Percentiles rank a stretch among this genome's conserved stretches.
These are phyloP conservation scores for Piloderma croceum DNA, from an alignment of 768 basidiomycete genomes.

Conservation along the genomic window DNA sequence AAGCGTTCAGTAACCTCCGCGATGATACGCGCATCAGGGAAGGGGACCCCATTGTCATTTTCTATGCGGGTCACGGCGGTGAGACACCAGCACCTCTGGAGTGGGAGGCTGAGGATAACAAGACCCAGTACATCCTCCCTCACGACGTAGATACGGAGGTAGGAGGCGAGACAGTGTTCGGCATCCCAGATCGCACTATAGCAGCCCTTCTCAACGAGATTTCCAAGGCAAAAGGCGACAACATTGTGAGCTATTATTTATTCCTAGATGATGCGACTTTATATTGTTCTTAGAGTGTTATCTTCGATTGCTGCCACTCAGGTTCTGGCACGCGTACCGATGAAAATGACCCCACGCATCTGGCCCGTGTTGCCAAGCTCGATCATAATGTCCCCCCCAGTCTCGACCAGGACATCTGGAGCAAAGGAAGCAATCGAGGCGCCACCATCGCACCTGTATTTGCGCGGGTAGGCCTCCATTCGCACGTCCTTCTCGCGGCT, in stretches of 20 bases:
- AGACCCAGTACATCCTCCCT: constrained; percentile 17
- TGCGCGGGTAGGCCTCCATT: too few species aligned
- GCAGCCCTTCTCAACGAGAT: constrained; percentile 32
- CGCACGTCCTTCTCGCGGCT: constrained; percentile 40
- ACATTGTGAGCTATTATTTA: constrained; percentile 36
- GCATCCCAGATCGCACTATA: constrained; percentile 42
- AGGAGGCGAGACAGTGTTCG: too few species aligned
- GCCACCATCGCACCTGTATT: too few species aligned
- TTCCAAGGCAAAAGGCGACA: constrained; percentile 35
- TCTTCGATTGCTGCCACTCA: constrained; percentile 44
- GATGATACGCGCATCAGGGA: constrained; percentile 6
- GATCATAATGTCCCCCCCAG: constrained; percentile 22
- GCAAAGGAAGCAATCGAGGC: too few species aligned
- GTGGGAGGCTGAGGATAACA: constrained; percentile 6
- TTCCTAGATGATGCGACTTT: not conserved
- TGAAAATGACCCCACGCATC: too few species aligned
- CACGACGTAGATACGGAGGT: constrained; percentile 14
- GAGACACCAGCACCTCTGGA: constrained; percentile 11
- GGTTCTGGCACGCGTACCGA: constrained; percentile 32
- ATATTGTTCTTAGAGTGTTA: constrained; percentile 31
- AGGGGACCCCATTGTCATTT: constrained; percentile 25
- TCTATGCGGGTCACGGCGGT: constrained; percentile 27
- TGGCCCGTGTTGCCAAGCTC: too few species aligned
- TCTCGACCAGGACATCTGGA: constrained; percentile 25
- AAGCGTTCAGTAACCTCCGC: constrained; percentile 6